Evolutionary conservation across 352 stramenopile genomes (phyloP).

Genomic region (Globisporangium yorkense): DNA sequence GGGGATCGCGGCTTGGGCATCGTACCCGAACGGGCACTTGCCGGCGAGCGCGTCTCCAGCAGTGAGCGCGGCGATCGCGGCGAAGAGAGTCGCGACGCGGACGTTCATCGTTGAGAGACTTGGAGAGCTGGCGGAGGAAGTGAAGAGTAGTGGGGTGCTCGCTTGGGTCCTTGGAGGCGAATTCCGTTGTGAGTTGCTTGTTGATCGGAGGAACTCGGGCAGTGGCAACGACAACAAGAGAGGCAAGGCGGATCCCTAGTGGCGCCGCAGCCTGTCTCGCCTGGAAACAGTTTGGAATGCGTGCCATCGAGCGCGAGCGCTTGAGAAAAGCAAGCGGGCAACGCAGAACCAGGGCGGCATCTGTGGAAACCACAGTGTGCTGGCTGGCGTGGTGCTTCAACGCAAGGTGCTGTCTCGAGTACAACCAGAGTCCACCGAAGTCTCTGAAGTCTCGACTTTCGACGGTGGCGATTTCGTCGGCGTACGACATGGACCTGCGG

Average conservation of each 20-base stretch:
- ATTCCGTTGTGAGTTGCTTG: not conserved
- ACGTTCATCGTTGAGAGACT: conserved; percentile 28
- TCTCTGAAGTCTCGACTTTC: not conserved
- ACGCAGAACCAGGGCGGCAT: not conserved
- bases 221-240: not conserved
- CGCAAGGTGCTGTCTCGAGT: not conserved
- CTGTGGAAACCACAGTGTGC: not conserved
- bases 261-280: not conserved
- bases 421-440: not conserved
- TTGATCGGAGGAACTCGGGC: not conserved
- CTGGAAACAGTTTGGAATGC: no score
- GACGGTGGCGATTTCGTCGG: not conserved
- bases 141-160: not conserved
- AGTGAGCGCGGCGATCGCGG: conserved; percentile 20
- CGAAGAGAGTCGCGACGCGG: conserved; percentile 24
- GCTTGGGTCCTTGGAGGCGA: not conserved
- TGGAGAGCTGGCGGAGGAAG: not conserved
- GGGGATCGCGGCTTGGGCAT: conserved; percentile 14
- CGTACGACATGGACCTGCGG: conserved; percentile 8
- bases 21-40: conserved; percentile 25
- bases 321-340: not conserved
- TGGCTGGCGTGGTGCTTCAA: not conserved
- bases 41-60: conserved; percentile 9
- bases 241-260: not conserved
- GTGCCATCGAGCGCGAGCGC: not conserved